Base-by-base conservation (phyloP, 2,329 filamentous ascomycete genomes). In the Cordyceps javanica region DNA sequence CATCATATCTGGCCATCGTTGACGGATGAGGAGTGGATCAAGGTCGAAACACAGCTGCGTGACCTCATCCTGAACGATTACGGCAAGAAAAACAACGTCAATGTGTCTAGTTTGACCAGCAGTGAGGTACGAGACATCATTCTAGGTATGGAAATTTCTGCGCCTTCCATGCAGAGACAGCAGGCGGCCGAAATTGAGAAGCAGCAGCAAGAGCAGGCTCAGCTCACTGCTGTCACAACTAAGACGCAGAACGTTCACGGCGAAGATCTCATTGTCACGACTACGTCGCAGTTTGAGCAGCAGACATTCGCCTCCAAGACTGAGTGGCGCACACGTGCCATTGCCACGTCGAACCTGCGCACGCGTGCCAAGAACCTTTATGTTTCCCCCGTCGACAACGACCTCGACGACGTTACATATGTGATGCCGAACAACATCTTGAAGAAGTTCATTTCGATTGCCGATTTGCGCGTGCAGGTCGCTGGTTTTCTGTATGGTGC, bases 61-160 rank as follows among this genome's bases (percentile, higher is more conserved):
- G 94, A 99, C 78, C 78, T 99, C 63, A 99, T 99, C 67, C 71
- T 99, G 64, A 97, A 97, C 65, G 94, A 99, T 70, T 99, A 99
- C 70, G 94, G 94, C 69, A 99, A 97, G 83, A 99, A 99, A 83
- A 99, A 99, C 79, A 99, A 97, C 66, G 94, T 99, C 77, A 99
- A 99, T 67, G 93, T 94, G 13, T 95, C 95, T 16, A 96, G 91
- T 71, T 80, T 99, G 74, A 99, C 94, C 1, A 96, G 86, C 70
- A 96, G 90, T 67, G 94, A 99, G 83, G 94, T 99, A 52, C 87
- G 94, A 66, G 94, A 99, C 69, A 97, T 99, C 67, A 99, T 99
- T 66, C 76, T 99, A 62, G 94, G 94, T 82, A 99, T 99, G 95
- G 95, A 99, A 72, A 99, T 99, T 59, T 96, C 91, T 60, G 95